These are phyloP conservation scores for Lentinula sp. DNA, from an alignment of 768 basidiomycete genomes.

Conservation along the genomic window DNA sequence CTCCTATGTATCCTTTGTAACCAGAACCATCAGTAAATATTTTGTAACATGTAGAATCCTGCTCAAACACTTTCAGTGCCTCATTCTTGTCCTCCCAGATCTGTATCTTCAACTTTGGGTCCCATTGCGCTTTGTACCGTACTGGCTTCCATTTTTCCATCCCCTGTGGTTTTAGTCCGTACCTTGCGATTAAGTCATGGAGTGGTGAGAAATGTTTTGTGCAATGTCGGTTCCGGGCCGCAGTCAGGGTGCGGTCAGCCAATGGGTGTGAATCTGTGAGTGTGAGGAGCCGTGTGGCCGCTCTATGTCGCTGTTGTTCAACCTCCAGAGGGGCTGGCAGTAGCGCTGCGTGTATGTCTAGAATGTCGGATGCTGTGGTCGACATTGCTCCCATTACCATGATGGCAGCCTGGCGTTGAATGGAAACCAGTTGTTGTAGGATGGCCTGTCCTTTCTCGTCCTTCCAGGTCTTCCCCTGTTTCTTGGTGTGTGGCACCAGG, in stretches of 20 bases:
- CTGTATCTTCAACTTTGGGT: background rate
- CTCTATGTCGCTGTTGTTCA: background rate
- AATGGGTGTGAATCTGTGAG: conserved; percentile 7
- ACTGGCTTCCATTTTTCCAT: background rate
- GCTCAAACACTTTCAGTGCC: background rate
- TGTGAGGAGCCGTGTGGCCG: conserved; percentile 4
- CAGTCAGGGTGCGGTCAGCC: background rate
- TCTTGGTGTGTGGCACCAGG: background rate
- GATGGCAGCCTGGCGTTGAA: background rate
- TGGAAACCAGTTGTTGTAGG: background rate
- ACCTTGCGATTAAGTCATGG: conserved; percentile 9
- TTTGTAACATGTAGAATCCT: background rate
- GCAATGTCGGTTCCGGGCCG: background rate
- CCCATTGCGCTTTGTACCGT: background rate
- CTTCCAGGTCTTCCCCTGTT: background rate
- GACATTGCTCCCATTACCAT: conserved; percentile 7
- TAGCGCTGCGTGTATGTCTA: conserved; percentile 8
- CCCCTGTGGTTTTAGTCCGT: background rate
- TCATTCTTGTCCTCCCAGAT: background rate
- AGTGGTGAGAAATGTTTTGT: conserved; percentile 7
- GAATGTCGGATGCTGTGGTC: conserved; percentile 7
- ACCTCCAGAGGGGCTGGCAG: conserved; percentile 9
- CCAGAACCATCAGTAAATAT: conserved; percentile 13
- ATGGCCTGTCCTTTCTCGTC: background rate
- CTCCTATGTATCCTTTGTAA: conserved; percentile 5